Conservation (phyloP, 305 asterid genomes). For the Fraxinus angustifolia region DNA sequence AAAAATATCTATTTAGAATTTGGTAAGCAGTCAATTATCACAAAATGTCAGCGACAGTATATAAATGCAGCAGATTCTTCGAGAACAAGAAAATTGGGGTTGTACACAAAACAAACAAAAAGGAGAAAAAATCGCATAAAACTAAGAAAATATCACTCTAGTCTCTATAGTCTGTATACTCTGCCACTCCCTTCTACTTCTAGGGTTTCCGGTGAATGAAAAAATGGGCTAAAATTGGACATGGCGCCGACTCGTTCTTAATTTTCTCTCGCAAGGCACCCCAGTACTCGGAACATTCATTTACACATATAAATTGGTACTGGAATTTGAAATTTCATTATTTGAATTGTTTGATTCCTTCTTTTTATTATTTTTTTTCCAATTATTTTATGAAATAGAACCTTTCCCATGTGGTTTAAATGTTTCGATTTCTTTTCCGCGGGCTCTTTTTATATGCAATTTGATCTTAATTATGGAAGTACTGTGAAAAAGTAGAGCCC, state of each 20-base stretch:
- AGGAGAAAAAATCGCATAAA: not conserved
- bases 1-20: not conserved
- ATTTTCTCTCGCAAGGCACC: not conserved
- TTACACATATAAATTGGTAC: not conserved
- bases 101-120: not conserved
- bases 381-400: not conserved
- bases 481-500: not conserved
- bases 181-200: not conserved
- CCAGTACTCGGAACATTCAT: not conserved
- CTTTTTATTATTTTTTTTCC: not conserved
- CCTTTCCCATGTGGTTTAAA: not conserved
- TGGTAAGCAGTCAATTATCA: not conserved
- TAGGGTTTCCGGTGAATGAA: not conserved
- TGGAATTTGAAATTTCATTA: not conserved
- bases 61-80: conserved; percentile 22
- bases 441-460: not conserved
- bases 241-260: not conserved
- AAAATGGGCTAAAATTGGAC: not conserved
- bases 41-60: not conserved
- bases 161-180: not conserved
- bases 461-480: not conserved
- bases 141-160: not conserved
- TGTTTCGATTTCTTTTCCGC: not conserved
- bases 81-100: conserved; percentile 14
- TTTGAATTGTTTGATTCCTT: not conserved